These are phyloP conservation scores for Collybia nuda DNA, from an alignment of 768 basidiomycete species.

Conservation along the genomic window DNA sequence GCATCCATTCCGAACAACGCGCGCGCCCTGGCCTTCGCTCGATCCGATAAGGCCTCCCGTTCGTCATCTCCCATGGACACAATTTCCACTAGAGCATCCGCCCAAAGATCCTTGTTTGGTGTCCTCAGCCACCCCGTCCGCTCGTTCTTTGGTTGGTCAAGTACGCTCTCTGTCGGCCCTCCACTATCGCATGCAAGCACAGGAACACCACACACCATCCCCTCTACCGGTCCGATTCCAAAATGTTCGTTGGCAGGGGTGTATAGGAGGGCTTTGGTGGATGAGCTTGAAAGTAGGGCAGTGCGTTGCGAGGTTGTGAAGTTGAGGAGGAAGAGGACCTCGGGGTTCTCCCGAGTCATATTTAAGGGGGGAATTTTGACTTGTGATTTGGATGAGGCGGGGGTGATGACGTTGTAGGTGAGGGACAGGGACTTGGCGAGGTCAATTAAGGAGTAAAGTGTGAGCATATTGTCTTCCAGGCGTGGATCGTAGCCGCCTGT, in stretches of 20 bases:
- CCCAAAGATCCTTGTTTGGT: constrained; percentile 70
- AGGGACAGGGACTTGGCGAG: constrained; percentile 55
- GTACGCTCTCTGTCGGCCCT: constrained; percentile 87
- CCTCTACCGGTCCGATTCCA: constrained; percentile 95
- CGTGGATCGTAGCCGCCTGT: constrained; percentile 90
- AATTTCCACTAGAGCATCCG: constrained; percentile 62
- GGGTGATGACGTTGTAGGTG: constrained; percentile 56
- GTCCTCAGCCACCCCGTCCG: constrained; percentile 79
- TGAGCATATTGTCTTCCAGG: constrained; percentile 79
- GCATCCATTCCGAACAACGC: constrained; percentile 74
- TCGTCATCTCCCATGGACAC: constrained; percentile 40
- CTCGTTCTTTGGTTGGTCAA: constrained; percentile 30
- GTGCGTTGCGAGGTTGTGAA: constrained; percentile 85
- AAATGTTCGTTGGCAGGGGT: constrained; percentile 97
- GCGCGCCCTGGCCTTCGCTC: constrained; percentile 62
- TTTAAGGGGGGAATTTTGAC: constrained; percentile 40
- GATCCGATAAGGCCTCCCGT: constrained; percentile 45
- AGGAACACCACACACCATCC: constrained; percentile 88
- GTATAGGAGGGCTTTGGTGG: constrained; percentile 80
- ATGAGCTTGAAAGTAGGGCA: constrained; percentile 66
- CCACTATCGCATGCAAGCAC: constrained; percentile 86
- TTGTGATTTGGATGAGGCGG: constrained; percentile 35
- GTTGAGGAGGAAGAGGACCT: constrained; percentile 89
- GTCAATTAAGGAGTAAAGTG: constrained; percentile 60
- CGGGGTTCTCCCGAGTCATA: constrained; percentile 38